Evolutionary conservation across 768 basidiomycete species (phyloP), one percentile per base, ranked within the genome.

Genomic region (Kwoniella bestiolae): DNA sequence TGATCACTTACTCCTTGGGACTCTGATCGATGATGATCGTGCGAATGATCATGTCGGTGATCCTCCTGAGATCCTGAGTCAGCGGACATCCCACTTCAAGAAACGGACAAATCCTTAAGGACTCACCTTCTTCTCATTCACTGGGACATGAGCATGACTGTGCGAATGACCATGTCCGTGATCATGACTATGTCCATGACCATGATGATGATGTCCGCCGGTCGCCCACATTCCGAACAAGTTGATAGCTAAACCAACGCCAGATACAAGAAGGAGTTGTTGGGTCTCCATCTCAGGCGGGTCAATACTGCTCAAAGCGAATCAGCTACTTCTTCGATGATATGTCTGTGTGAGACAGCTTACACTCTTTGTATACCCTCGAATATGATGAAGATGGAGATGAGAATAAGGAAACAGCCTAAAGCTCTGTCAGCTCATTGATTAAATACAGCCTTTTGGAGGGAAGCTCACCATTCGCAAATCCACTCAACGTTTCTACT

Each of bases 151-250:
- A 11, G 64, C 61, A 60, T 79, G 72, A 18, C 67, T 68, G 46
- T 79, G 78, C 29, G 68, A 65, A 59, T 74, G 74, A 3, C 71
- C 75, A 59, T 78, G 78, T 31, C 45, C 61, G 47, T 69, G 70
- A 18, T 67, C 69, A 56, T 80, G 73, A 21, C 67, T 67, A 55
- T 79, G 78, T 26, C 70, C 61, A 61, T 74, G 74, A 2, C 73
- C 75, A 47, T 77, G 70, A 55, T 74, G 72, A 68, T 76, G 70
- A 68, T 78, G 68, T 70, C 93, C 94, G 4, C 96, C 96, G 85
- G 96, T 99, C 1, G 96, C 96, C 78, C 94, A 91, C 93, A 99
- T 96, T 38, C 96, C 96, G 72, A 97, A 98, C 21, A 99, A 82
- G 79, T 99, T 99, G 51, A 99, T 93, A 1, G 85, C 92, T 9